These are phyloP conservation scores for Cercospora brassicicola DNA, from an alignment of 2,329 filamentous ascomycete species.

Conservation along the genomic window DNA sequence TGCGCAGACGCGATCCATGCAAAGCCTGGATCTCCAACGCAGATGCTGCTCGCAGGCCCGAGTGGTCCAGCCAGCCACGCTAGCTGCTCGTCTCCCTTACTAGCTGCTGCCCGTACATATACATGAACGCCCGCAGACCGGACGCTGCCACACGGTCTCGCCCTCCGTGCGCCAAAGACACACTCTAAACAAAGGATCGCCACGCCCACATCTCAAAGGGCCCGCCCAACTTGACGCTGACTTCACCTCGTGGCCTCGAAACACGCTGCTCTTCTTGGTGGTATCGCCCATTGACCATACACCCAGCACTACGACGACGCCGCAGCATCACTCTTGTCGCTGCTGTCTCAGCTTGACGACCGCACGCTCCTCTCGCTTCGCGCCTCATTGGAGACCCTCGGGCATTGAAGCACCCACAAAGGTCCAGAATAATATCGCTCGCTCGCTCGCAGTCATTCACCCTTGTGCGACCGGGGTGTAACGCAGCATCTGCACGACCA, in stretches of 20 bases:
- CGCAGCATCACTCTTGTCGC: neutral
- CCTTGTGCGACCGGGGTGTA: slow-evolving; percentile 40
- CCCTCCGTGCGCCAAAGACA: slow-evolving; percentile 49
- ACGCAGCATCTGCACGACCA: slow-evolving; percentile 52
- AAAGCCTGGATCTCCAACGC: slow-evolving; percentile 33
- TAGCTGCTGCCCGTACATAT: slow-evolving; percentile 33
- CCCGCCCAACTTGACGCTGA: slow-evolving; percentile 23
- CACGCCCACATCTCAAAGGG: slow-evolving; percentile 41
- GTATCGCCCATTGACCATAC: neutral
- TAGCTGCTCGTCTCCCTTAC: slow-evolving; percentile 26
- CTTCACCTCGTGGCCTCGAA: slow-evolving; percentile 28
- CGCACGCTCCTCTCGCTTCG: slow-evolving; percentile 32
- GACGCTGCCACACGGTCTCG: slow-evolving; percentile 43
- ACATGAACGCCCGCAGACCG: slow-evolving; percentile 32
- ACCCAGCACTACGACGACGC: neutral
- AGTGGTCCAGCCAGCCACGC: slow-evolving; percentile 32
- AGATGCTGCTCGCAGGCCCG: slow-evolving; percentile 24
- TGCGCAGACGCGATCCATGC: slow-evolving; percentile 27
- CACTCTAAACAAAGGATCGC: slow-evolving; percentile 53
- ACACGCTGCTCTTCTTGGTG: neutral
- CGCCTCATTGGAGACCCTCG: slow-evolving; percentile 33
- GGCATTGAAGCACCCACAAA: slow-evolving; percentile 42
- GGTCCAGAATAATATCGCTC: slow-evolving; percentile 24
- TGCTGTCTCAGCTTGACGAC: slow-evolving; percentile 14
- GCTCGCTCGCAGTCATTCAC: slow-evolving; percentile 28